A percentile compares a stretch with the other conserved stretches of the same genome.
These are phyloP conservation scores for Corynascus novoguineensis DNA, from an alignment of 495 filamentous ascomycete genomes.

Conservation along the genomic window DNA sequence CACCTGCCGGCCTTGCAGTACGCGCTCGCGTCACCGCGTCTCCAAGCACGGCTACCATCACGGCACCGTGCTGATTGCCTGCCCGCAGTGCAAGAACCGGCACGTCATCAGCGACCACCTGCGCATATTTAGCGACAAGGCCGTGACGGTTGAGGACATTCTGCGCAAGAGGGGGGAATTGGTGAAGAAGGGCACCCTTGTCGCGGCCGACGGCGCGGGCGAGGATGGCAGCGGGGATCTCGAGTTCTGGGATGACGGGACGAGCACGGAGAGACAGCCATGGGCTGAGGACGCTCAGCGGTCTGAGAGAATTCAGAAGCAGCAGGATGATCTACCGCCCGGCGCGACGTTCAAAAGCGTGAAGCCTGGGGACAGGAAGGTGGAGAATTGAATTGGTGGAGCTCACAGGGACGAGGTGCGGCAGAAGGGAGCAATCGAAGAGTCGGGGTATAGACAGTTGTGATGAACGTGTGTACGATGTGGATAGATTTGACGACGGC, in stretches of 20 bases:
- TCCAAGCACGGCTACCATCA: conserved; percentile 91
- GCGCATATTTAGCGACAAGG: conserved; percentile 63
- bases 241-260: conserved; percentile 65
- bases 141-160: conserved; percentile 66
- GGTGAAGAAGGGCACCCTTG: conserved; percentile 57
- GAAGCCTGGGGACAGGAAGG: conserved; percentile 8
- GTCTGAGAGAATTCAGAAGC: conserved; percentile 8
- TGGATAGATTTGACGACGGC: conserved; percentile 1
- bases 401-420: neutral
- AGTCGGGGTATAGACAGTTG: too few relatives aligned
- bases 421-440: neutral
- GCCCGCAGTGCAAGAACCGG: conserved; percentile 72
- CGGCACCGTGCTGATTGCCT: conserved; percentile 81
- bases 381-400: neutral
- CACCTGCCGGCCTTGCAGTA: conserved; percentile 80
- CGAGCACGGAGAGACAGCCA: conserved; percentile 20
- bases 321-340: conserved; percentile 15
- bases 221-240: conserved; percentile 54
- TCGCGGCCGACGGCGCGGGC: conserved; percentile 34
- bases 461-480: conserved; percentile 10
- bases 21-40: conserved; percentile 69
- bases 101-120: conserved; percentile 93
- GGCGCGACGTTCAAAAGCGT: conserved; percentile 29
- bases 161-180: conserved; percentile 59
- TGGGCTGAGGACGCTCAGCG: conserved; percentile 8